Conservation (phyloP, 805 yeast genomes). For the Metschnikowia proteae region DNA sequence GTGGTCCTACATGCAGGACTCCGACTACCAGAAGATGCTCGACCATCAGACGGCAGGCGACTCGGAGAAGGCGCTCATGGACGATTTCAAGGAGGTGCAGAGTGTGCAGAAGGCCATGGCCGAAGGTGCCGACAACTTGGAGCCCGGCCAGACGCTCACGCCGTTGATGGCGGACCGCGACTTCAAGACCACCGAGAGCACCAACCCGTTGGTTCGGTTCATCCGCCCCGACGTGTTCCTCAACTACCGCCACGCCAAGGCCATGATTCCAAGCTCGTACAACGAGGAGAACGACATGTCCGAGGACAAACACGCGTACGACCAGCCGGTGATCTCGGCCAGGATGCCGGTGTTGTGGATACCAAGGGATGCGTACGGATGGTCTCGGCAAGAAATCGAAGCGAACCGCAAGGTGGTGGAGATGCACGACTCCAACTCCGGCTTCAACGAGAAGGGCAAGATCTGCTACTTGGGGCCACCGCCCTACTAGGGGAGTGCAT, state of each 20-base stretch:
- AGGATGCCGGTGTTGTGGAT: conserved; percentile 82
- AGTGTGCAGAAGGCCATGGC: conserved; percentile 15
- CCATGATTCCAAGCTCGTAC: conserved; percentile 33
- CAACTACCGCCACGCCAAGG: conserved; percentile 37
- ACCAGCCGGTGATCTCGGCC: conserved; percentile 69
- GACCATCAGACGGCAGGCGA: conserved; percentile 15
- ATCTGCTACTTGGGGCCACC: conserved; percentile 32
- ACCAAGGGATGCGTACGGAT: conserved; percentile 85
- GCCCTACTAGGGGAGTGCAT: conserved; percentile 28
- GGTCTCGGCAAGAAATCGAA: conserved; percentile 58
- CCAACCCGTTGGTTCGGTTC: conserved; percentile 48
- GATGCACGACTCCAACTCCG: conserved; percentile 66
- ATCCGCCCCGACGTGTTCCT: conserved; percentile 59
- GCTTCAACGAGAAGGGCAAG: conserved; percentile 39
- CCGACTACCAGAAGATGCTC: conserved; percentile 35
- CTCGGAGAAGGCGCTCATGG: conserved; percentile 10
- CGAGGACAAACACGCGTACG: conserved; percentile 62
- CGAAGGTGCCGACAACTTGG: conserved; percentile 18
- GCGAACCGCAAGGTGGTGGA: conserved; percentile 53
- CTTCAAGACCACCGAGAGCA: conserved; percentile 29
- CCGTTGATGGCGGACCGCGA: conserved; percentile 73
- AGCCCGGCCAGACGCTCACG: conserved; percentile 24
- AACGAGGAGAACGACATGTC: conserved; percentile 37
- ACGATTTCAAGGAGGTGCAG: conserved; percentile 20
- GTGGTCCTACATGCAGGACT: conserved; percentile 44